These are phyloP conservation scores for Parastagonospora avenae DNA, from an alignment of 2,329 filamentous ascomycete genomes.

Conservation along the genomic window DNA sequence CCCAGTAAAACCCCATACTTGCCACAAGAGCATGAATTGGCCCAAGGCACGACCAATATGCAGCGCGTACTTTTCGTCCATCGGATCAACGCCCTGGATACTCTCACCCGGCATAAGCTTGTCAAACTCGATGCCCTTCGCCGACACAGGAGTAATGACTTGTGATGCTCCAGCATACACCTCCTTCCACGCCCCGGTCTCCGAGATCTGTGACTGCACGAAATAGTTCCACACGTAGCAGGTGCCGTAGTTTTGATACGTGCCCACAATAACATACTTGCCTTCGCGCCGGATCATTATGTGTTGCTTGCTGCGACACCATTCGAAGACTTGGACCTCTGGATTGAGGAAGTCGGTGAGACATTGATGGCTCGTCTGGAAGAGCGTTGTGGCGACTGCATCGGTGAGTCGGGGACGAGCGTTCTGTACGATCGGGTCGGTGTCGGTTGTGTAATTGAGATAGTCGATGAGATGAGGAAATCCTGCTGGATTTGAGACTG, in stretches of 20 bases:
- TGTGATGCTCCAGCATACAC: slow-evolving; percentile 10
- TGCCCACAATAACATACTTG: slow-evolving; percentile 15
- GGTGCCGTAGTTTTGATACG: slow-evolving; percentile 19
- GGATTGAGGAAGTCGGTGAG: slow-evolving; percentile 19
- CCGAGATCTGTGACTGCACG: slow-evolving; percentile 14
- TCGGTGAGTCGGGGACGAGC: slow-evolving; percentile 20
- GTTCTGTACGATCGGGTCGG: slow-evolving; percentile 8
- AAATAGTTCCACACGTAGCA: slow-evolving; percentile 14
- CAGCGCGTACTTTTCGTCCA: slow-evolving; percentile 13
- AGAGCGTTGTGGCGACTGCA: slow-evolving; percentile 18
- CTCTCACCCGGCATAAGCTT: slow-evolving; percentile 3
- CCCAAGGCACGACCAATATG: slow-evolving; percentile 10
- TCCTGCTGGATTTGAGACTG: neutral
- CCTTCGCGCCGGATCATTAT: slow-evolving; percentile 19
- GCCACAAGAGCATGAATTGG: slow-evolving; percentile 7
- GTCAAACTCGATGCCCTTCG: slow-evolving; percentile 13
- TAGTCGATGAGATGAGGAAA: slow-evolving; percentile 18
- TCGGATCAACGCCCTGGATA: slow-evolving; percentile 3
- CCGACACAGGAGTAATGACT: slow-evolving; percentile 8
- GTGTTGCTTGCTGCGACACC: slow-evolving; percentile 14
- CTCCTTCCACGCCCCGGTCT: slow-evolving; percentile 14
- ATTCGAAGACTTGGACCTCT: slow-evolving; percentile 18
- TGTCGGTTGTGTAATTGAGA: slow-evolving; percentile 5
- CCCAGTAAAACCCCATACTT: slow-evolving; percentile 17
- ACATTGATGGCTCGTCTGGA: slow-evolving; percentile 10